Percentiles rank a stretch among this genome's conserved stretches.
These are phyloP conservation scores for Pyrenula aspistea DNA, from an alignment of 495 filamentous ascomycete species.

Conservation along the genomic window DNA sequence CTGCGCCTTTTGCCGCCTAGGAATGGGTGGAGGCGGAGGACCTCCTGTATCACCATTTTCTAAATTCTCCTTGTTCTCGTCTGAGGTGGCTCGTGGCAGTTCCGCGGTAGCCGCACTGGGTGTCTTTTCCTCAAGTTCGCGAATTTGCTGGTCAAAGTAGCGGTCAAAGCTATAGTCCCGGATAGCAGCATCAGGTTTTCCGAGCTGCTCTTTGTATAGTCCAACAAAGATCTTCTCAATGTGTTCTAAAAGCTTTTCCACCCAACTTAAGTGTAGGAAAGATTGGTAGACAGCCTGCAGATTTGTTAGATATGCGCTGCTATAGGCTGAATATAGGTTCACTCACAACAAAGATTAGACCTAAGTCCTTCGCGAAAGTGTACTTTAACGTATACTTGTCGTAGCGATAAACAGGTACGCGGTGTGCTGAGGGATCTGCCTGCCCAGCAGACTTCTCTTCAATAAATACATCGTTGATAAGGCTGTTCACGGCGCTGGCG, in stretches of 20 bases:
- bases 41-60: constrained; percentile 36
- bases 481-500: constrained; percentile 76
- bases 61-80: constrained; percentile 30
- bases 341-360: constrained; percentile 87
- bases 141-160: constrained; percentile 88
- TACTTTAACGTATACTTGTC: constrained; percentile 94
- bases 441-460: constrained; percentile 55
- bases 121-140: constrained; percentile 58
- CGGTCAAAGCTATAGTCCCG: constrained; percentile 71
- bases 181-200: constrained; percentile 62
- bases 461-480: constrained; percentile 94
- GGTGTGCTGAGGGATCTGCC: constrained; percentile 36
- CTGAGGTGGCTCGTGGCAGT: constrained; percentile 9
- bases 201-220: constrained; percentile 78
- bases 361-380: constrained; percentile 82
- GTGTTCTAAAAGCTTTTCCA: constrained; percentile 92
- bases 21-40: constrained; percentile 41
- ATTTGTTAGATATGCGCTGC: constrained; percentile 2
- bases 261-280: constrained; percentile 87
- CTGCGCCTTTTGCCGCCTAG: constrained; percentile 38
- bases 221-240: constrained; percentile 81
- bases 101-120: constrained; percentile 18
- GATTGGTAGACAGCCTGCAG: constrained; percentile 90
- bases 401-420: constrained; percentile 66
- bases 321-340: background rate